Evolutionary conservation across 176 grass and related monocot genomes (phyloP).

Genomic region (Otatea glauca): DNA sequence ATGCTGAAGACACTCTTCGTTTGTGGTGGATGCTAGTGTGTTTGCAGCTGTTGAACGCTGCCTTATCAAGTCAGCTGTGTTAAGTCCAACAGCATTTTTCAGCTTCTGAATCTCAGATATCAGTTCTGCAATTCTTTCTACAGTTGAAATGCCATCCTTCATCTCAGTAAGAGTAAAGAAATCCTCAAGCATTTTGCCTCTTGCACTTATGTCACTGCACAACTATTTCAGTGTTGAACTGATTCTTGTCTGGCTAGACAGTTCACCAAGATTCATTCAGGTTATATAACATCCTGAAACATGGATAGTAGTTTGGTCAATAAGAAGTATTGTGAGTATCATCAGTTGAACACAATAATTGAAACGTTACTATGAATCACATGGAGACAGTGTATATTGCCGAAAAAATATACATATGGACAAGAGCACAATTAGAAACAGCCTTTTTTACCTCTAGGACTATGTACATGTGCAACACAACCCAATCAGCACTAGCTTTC

Average conservation of each 20-base stretch:
- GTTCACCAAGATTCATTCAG: conserved; percentile 24
- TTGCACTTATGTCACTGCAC: background rate
- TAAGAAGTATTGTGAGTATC: background rate
- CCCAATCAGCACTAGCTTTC: background rate
- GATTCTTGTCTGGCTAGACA: background rate
- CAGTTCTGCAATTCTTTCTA: conserved; percentile 55
- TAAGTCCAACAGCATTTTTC: conserved; percentile 31
- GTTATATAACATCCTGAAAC: conserved; percentile 28
- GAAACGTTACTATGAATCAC: background rate
- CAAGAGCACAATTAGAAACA: background rate
- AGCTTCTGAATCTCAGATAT: conserved; percentile 61
- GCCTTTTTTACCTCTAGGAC: background rate
- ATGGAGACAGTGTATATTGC: background rate
- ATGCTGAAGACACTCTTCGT: conserved; percentile 61
- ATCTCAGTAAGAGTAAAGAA: conserved; percentile 83
- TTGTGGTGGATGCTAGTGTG: conserved; percentile 49
- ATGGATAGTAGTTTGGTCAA: background rate
- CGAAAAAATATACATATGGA: background rate
- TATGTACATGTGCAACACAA: background rate
- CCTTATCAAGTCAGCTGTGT: conserved; percentile 54
- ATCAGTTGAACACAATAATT: background rate
- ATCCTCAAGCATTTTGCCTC: conserved; percentile 55
- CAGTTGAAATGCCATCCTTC: conserved; percentile 67
- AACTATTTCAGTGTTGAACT: background rate
- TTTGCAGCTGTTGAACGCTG: conserved; percentile 53